Evolutionary conservation across 441 rosid genomes (phyloP), one percentile per base, ranked within the genome.

Genomic region (Brassica balearica): DNA sequence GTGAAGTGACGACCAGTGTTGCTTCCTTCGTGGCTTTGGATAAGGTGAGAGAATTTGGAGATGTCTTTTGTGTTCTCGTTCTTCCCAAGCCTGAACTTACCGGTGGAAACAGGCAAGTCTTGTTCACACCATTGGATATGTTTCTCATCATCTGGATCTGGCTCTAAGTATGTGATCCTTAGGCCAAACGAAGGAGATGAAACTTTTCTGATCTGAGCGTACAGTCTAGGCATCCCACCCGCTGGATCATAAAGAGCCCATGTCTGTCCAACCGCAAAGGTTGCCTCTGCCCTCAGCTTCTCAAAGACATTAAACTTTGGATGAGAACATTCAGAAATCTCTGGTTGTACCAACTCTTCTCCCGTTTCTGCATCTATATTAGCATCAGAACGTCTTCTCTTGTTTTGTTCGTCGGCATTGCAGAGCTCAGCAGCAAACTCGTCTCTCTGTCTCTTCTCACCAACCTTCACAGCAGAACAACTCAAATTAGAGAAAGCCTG

Each of bases 141-240:
- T n/a, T 15, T 59, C 43, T 25, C 64, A 80, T 80, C 82, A 69
- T 68, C 76, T 32, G 81, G 72, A 27, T 46, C 62, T 29, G 88
- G 75, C 81, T 87, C 91, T 41, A 89, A 81, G 81, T 87, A 86
- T 23, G 83, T 82, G 58, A 87, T 78, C 58, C 55, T 75, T 22
- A 85, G 65, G 82, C 74, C 85, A 60, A 86, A 86, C 10, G 75
- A 72, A 6, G 80, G 80, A 19, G 17, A 84, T 70, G 38, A 81
- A 65, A 88, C 86, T 78, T 80, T 80, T 77, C 74, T 77, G 65
- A 89, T 69, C 43, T 68, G 75, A 46, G 88, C 93, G 71, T 88
- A 86, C 64, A 75, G 80, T 80, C 91, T 86, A 15, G 93, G 93
- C 90, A 89, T 82, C 65, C 87, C 84, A 74, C 84, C 89, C 5